These are phyloP conservation scores for Kluyveromyces siamensis DNA, from an alignment of 805 yeast species.

Conservation along the genomic window DNA sequence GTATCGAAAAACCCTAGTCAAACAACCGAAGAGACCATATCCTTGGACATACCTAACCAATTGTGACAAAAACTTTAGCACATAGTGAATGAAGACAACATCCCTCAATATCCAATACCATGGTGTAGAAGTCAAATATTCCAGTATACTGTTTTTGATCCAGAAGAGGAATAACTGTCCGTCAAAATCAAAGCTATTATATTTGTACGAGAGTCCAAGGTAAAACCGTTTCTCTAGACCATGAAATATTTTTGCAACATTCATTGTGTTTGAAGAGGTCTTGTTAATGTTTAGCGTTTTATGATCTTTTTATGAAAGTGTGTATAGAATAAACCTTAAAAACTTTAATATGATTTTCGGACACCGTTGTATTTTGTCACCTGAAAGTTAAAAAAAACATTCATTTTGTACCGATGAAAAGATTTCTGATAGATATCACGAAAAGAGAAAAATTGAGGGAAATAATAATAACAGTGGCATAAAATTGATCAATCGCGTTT, in stretches of 20 bases:
- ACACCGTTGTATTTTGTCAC: neutral
- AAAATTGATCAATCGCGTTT: too few species aligned
- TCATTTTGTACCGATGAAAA: neutral
- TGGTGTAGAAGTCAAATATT: neutral
- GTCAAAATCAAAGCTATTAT: neutral
- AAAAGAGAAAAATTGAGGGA: neutral
- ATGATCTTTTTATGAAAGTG: neutral
- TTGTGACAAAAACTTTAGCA: slow-evolving; percentile 5
- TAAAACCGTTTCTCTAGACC: neutral
- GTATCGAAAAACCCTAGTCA: slow-evolving; percentile 10
- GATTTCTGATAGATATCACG: neutral
- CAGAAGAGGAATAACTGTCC: neutral
- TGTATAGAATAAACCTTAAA: neutral
- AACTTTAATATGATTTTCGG: neutral
- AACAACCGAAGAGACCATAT: slow-evolving; percentile 33
- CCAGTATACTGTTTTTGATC: neutral
- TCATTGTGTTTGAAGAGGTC: neutral
- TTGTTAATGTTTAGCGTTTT: neutral
- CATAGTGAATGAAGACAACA: slow-evolving; percentile 13
- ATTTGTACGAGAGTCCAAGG: neutral
- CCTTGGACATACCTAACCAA: slow-evolving; percentile 22
- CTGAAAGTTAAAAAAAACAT: neutral
- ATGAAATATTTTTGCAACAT: neutral
- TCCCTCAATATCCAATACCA: slow-evolving; percentile 15
- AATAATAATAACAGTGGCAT: neutral